phyloP scores from a whole-genome alignment of 2,329 filamentous ascomycete genomes.

The Emmonsia crescens region DNA sequence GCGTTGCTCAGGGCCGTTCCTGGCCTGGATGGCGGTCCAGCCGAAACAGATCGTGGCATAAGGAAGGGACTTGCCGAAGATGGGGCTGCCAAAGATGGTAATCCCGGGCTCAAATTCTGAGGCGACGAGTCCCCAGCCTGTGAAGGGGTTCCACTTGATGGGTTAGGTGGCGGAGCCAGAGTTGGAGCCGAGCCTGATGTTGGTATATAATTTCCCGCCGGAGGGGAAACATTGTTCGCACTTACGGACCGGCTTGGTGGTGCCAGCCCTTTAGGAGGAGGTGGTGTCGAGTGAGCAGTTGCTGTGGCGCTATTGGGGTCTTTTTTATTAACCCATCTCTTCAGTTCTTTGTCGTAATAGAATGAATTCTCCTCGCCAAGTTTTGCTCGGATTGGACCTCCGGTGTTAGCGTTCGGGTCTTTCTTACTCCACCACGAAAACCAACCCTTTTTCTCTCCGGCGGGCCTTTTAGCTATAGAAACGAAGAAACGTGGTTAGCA shows the following conservation, averaged over 20 bases:
- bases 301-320: slow-evolving; percentile 53
- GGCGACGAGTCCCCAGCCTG: slow-evolving; percentile 4
- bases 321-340: slow-evolving; percentile 98
- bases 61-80: slow-evolving; percentile 23
- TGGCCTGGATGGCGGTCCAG: slow-evolving; percentile 55
- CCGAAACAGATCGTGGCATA: slow-evolving; percentile 28
- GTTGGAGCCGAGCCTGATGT: slow-evolving; percentile 10
- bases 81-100: slow-evolving; percentile 11
- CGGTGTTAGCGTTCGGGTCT: slow-evolving; percentile 48
- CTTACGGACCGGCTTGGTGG: slow-evolving; percentile 45
- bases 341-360: slow-evolving; percentile 88
- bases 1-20: slow-evolving; percentile 77
- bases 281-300: slow-evolving; percentile 55
- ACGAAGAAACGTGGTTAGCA: slow-evolving; percentile 36
- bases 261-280: slow-evolving; percentile 57
- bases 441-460: slow-evolving; percentile 50
- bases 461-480: slow-evolving; percentile 27
- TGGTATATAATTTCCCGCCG: slow-evolving; percentile 3
- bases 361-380: slow-evolving; percentile 89
- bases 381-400: slow-evolving; percentile 71
- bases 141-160: slow-evolving; percentile 2
- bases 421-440: slow-evolving; percentile 68
- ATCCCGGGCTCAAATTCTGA: background rate
- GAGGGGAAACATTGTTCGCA: slow-evolving; percentile 42
- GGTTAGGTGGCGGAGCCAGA: slow-evolving; percentile 2